Base-by-base conservation (phyloP, 2,329 filamentous ascomycete genomes). In the Sporothrix dimorphospora region DNA sequence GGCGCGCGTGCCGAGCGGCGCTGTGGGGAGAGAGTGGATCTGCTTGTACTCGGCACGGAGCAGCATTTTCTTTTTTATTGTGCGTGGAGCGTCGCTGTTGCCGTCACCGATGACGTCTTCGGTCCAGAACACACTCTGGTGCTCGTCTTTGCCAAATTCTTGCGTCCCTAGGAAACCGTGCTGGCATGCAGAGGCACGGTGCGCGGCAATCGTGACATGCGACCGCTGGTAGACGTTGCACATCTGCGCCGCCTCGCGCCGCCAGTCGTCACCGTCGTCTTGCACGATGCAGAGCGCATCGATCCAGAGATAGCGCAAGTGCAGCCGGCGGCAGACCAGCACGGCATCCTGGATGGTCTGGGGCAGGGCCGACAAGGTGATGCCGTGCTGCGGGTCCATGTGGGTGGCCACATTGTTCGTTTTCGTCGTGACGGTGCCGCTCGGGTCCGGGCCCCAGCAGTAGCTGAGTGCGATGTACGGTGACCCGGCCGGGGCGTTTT, bases 271-370 rank as follows among this genome's bases (percentile, higher is more conserved):
- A 4, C 66, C 9, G 65, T 77, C 71, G 24, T 73, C 73, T 40
- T 78, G 76, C 11, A 77, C 72, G n/a, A 78, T 78, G 45, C 76
- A 77, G 1, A 78, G 70, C 1, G 75, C 73, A 61, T 78, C 77
- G 16, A 78, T 74, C 78, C 78, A 79, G 27, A 79, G 53, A 38
- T 77, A 77, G 1, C 71, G 71, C 11, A 75, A 57, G 57, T 24
- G 72, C 65, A 38, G 75, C 51, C n/a, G 74, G 21, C 38, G 65
- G 45, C n/a, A 76, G 53, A 34, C 71, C 42, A 47, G 73, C 14
- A 72, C 61, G 16, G 72, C 72, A 42, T 72, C 72, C 19, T 71
- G 68, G 14, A 69, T 57, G 5, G 67, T 69, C 24, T 24, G 34
- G 1, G 51, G 49, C 3, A 69, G 49, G 16, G 34, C 16, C 4